A percentile compares a stretch with the other conserved stretches of the same genome.
phyloP scores from a whole-genome alignment of 495 filamentous ascomycete species.

The Massariosphaeria phaeospora region DNA sequence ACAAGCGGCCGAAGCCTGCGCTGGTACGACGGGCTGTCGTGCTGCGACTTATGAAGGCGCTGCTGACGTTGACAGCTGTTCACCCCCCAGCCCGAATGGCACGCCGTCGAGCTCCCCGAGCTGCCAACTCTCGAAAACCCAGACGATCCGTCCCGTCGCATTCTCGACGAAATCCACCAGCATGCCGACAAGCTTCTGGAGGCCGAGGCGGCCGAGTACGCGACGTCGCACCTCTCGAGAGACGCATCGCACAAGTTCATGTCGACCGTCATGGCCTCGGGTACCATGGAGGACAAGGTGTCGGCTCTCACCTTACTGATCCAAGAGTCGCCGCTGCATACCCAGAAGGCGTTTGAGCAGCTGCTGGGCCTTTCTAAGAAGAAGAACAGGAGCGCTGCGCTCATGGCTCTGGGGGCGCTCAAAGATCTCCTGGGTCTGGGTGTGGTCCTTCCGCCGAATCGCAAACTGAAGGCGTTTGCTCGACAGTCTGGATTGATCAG shows the following conservation, averaged over 20 bases:
- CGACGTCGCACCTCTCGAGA: constrained; percentile 46
- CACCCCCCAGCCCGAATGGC: constrained; percentile 80
- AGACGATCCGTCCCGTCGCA: constrained; percentile 50
- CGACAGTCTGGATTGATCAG: constrained; percentile 70
- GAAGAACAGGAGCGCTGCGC: constrained; percentile 83
- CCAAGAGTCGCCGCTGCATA: constrained; percentile 93
- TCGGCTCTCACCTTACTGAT: constrained; percentile 88
- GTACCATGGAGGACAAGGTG: constrained; percentile 93
- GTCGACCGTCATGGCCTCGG: constrained; percentile 91
- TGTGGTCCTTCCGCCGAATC: constrained; percentile 71
- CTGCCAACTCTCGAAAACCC: constrained; percentile 48
- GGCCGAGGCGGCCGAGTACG: constrained; percentile 63
- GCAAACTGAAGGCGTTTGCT: constrained; percentile 73
- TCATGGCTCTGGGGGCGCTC: constrained; percentile 83
- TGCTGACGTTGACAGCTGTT: constrained; percentile 53
- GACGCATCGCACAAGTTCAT: constrained; percentile 90
- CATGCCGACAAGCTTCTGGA: constrained; percentile 72
- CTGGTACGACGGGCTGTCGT: constrained; percentile 16
- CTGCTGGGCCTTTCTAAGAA: constrained; percentile 77
- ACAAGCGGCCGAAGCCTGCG: constrained; percentile 11
- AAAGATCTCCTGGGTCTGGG: constrained; percentile 92
- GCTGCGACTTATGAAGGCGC: not conserved
- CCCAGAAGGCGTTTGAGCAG: constrained; percentile 77
- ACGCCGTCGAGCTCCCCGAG: constrained; percentile 58
- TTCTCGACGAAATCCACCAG: constrained; percentile 66